These are phyloP conservation scores for Metschnikowia lunata DNA, from an alignment of 805 yeast species.

Conservation along the genomic window DNA sequence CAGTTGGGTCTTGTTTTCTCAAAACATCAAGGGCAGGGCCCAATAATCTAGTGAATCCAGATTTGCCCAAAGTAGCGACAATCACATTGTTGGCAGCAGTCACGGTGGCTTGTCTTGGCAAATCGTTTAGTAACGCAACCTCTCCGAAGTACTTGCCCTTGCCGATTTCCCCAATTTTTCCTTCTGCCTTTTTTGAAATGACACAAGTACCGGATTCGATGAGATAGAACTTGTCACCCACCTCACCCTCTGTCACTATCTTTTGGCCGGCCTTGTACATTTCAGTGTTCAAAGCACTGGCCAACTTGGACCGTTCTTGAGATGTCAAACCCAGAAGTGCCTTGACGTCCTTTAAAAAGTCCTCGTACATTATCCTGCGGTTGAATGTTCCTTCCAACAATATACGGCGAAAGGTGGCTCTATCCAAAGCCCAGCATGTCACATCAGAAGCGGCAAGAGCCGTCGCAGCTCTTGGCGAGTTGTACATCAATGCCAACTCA, in stretches of 20 bases:
- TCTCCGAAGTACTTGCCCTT: conserved; percentile 97
- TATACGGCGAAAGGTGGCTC: conserved; percentile 88
- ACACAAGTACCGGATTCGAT: conserved; percentile 75
- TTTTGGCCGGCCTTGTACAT: conserved; percentile 64
- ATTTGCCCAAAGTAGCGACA: conserved; percentile 88
- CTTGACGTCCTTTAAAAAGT: conserved; percentile 80
- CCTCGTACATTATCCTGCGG: conserved; percentile 87
- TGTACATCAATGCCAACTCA: conserved; percentile 95
- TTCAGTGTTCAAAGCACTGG: conserved; percentile 88
- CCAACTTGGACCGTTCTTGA: conserved; percentile 85
- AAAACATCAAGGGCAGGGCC: conserved; percentile 93
- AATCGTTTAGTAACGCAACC: conserved; percentile 84
- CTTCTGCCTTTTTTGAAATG: conserved; percentile 59
- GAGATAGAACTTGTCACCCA: conserved; percentile 43
- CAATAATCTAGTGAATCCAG: conserved; percentile 87
- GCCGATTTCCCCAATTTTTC: conserved; percentile 54
- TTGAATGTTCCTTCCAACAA: conserved; percentile 85
- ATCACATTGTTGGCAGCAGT: conserved; percentile 69
- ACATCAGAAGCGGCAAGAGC: conserved; percentile 68
- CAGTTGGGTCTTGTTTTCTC: conserved; percentile 80
- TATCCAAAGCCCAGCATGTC: conserved; percentile 81
- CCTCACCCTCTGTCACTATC: conserved; percentile 82
- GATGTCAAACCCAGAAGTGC: conserved; percentile 67
- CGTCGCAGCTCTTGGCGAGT: conserved; percentile 96
- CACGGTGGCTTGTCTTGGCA: conserved; percentile 93